Percentiles rank a stretch among this genome's conserved stretches.
Conservation (phyloP, 208 protist species). For the Phytomonas francai region DNA sequence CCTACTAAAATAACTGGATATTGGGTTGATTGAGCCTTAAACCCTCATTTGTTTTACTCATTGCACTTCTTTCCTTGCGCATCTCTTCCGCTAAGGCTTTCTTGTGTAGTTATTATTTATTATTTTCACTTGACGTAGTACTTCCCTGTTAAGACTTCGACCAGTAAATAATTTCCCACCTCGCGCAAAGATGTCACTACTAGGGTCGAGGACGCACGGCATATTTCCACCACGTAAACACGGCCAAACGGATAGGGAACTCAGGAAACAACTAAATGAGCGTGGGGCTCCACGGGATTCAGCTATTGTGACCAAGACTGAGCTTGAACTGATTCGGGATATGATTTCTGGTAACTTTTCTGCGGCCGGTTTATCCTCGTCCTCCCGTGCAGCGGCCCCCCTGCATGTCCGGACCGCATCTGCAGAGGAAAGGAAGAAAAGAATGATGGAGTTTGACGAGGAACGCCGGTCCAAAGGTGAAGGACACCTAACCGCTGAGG, state of each 20-base stretch:
- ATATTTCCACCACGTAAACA: constrained; percentile 68
- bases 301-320: constrained; percentile 73
- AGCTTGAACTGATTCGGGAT: constrained; percentile 68
- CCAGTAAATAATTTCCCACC: background rate
- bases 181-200: constrained; percentile 20
- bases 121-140: background rate
- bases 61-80: background rate
- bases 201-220: constrained; percentile 26
- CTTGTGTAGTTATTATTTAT: constrained; percentile 4
- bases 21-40: constrained; percentile 2
- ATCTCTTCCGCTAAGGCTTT: background rate
- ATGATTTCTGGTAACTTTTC: constrained; percentile 46
- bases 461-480: constrained; percentile 36
- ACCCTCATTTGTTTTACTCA: background rate
- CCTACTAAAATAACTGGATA: background rate
- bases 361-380: constrained; percentile 8
- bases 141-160: background rate
- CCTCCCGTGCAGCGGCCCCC: constrained; percentile 4
- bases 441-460: constrained; percentile 80
- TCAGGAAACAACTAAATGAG: constrained; percentile 69
- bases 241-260: constrained; percentile 62
- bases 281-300: constrained; percentile 65
- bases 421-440: constrained; percentile 58
- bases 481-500: constrained; percentile 55
- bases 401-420: constrained; percentile 8